A percentile compares a stretch with the other conserved stretches of the same genome.
Evolutionary conservation across 768 basidiomycete genomes (phyloP).

Genomic region (Boletus barrowsii): DNA sequence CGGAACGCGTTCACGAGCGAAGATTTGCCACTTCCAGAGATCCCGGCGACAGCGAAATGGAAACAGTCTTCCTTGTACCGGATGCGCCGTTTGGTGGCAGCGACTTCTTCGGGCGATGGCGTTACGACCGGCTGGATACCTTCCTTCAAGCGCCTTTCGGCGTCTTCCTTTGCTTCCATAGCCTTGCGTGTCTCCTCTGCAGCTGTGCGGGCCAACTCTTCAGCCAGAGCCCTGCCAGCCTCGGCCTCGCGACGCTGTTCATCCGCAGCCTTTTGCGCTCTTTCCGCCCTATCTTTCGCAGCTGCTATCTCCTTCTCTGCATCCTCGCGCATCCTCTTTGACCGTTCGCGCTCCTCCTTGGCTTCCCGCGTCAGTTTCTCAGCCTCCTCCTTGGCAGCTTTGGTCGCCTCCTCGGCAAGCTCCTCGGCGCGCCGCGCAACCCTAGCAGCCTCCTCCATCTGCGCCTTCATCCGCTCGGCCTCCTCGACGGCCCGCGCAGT

Average conservation of each 20-base stretch:
- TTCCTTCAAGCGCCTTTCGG: background rate
- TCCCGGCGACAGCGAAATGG: background rate
- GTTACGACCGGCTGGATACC: background rate
- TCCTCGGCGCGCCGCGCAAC: background rate
- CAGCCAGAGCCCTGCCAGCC: background rate
- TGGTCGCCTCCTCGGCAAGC: background rate
- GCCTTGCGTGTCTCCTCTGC: background rate
- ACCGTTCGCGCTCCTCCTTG: background rate
- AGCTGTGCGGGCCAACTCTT: background rate
- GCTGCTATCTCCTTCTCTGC: background rate
- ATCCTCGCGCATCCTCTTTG: background rate
- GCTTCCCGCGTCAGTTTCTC: slow-evolving; percentile 5
- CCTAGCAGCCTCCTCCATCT: background rate
- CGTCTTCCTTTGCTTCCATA: background rate
- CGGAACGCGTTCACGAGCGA: background rate
- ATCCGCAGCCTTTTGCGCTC: background rate
- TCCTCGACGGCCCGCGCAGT: slow-evolving; percentile 9
- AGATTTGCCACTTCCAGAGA: background rate
- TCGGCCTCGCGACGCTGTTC: background rate
- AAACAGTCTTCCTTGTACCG: background rate
- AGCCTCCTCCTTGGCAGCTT: background rate
- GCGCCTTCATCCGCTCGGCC: slow-evolving; percentile 1
- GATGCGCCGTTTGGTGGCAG: background rate
- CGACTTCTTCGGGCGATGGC: background rate
- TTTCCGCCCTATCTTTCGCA: background rate